These are phyloP conservation scores for Corymbia calophylla DNA, from an alignment of 441 rosid species.

Conservation along the genomic window DNA sequence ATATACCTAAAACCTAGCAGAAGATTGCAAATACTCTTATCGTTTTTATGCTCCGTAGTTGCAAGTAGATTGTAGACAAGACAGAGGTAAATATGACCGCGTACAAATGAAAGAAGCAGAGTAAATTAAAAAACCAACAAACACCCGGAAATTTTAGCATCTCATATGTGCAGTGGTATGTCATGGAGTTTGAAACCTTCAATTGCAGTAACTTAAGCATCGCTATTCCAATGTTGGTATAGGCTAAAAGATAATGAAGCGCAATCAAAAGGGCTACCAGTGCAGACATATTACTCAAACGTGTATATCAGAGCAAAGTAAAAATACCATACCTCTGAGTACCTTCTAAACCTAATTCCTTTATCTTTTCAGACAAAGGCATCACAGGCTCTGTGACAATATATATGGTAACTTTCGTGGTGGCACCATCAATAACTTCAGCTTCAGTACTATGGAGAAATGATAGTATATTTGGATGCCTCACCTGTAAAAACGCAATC, in stretches of 20 bases:
- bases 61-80: neutral
- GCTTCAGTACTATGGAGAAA: conserved; percentile 95
- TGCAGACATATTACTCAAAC: neutral
- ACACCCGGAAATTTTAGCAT: neutral
- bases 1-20: neutral
- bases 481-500: conserved; percentile 48
- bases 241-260: neutral
- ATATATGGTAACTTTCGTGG: conserved; percentile 70
- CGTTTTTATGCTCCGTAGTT: neutral
- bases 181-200: neutral
- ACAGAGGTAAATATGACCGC: neutral
- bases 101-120: neutral
- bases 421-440: conserved; percentile 64
- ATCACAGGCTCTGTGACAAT: conserved; percentile 97
- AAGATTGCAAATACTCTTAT: neutral
- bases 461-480: conserved; percentile 95
- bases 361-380: conserved; percentile 88
- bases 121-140: neutral
- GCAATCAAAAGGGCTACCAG: neutral
- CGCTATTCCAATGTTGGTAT: neutral
- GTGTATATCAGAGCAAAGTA: neutral
- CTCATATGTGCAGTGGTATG: neutral
- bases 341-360: conserved; percentile 87
- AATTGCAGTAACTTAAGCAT: neutral
- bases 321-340: conserved; percentile 64